Base-by-base conservation (phyloP, 208 protist genomes). In the Wallacemonas collosoma region DNA sequence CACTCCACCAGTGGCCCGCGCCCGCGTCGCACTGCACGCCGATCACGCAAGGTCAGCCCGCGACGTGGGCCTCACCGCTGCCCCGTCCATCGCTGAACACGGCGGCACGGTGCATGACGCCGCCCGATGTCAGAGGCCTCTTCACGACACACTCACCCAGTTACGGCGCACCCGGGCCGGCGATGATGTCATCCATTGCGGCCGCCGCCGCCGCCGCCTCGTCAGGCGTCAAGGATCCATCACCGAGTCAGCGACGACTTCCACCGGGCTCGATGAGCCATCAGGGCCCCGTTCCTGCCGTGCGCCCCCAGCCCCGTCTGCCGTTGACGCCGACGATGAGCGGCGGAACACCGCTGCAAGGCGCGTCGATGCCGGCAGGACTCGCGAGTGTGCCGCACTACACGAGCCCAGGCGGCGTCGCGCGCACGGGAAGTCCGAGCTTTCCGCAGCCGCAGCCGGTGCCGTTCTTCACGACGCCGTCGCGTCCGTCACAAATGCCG, bases 391-490 rank as follows among this genome's bases (percentile, higher is more conserved):
- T 12, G 45, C 1, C 8, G 48, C 48, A 53, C 48, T 15, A 53
- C 48, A 9, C 48, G 14, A 9, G 11, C 48, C 48, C 48, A 15
- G 45, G 45, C 45, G 12, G 36, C 56, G 36, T n/a, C 56, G 43
- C 56, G 26, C 36, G 15, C 39, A 53, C 44, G 4, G 36, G 36
- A 45, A 66, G 71, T 14, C 40, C 58, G 1, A 39, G 8, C 45
- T 50, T 41, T 9, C n/a, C 2, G 51, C 26, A 64, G 5, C n/a
- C 2, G 51, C 26, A 64, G 38, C 48, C 73, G 26, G 2, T 55
- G 15, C 50, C 73, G 26, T 68, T 77, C 57, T 68, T 54, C 38
- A 43, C 56, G 36, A 62, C 56, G 6, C 56, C 56, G 1, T 15
- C 15, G 8, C 12, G 36, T 5, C 38, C 56, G 6, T 38, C 56